Base-by-base conservation (phyloP, 1,139 yeast genomes). In the Pneumocystis jirovecii region DNA sequence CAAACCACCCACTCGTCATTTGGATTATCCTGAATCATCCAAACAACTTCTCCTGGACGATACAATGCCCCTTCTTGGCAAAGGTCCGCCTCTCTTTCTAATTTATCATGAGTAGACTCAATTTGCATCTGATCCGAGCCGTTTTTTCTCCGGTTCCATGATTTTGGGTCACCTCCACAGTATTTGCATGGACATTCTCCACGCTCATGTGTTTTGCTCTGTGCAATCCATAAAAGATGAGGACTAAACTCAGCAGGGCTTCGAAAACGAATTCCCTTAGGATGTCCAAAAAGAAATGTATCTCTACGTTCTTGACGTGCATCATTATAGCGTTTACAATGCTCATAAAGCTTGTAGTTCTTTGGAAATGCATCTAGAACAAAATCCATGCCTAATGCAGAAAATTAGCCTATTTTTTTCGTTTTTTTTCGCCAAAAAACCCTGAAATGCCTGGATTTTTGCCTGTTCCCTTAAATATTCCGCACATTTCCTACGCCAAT, bases 231-330 rank as follows among this genome's bases (percentile, higher is more conserved):
- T 37, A 63, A 31, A 21, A 68, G 61, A 60, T 69, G 70, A 5
- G 66, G 68, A 15, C 59, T 50, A 57, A 69, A 67, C 42, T 69
- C 70, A 2, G 34, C 56, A 8, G 65, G 50, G 1, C 69, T 65
- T 29, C 69, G 65, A 63, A 64, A 68, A 34, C 64, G 63, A 40
- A 63, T 60, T 3, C 70, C 70, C 1, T 68, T 63, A 4, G 70
- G 70, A 61, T 69, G 70, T 25, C 70, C 70, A 69, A 19, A 68
- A 44, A 60, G 64, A 68, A 19, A 44, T 29, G 60, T 67, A 69
- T 17, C 66, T 64, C 34, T 64, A 65, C 62, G 62, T 8, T 67
- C 67, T 61, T 62, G 63, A 57, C 40, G 62, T 4, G 31, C 44
- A n/a, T 44, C 60, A 19, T 25, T 44, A 21, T n/a, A 60, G 34